Base-by-base conservation (phyloP, 176 grass and related monocot species). In the Chloris gayana region DNA sequence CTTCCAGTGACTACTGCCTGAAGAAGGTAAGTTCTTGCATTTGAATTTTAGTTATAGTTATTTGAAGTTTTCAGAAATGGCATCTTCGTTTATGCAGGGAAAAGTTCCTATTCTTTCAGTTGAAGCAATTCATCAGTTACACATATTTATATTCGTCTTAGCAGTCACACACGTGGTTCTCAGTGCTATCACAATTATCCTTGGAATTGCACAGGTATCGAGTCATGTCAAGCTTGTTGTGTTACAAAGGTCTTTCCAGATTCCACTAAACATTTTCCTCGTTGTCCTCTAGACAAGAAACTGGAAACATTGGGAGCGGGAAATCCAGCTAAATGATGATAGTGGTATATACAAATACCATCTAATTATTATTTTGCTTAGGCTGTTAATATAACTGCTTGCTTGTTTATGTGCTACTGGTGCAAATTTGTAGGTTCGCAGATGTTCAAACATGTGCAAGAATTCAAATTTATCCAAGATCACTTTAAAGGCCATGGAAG, bases 131-230 rank as follows among this genome's bases (percentile, higher is more conserved):
- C 92, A 98, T 72, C 84, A 98, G 59, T 18, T 98, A 10, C 96
- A 98, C 79, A 93, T 98, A 71, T 98, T 98, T 82, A 94, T 98
- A 68, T 98, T 98, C 61, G 88, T 77, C 29, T 69, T 98, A 64
- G 92, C 92, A 1, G 83, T 93, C 39, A 86, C 84, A 6, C 96
- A 98, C 84, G 93, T 98, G 59, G 41, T 93, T 80, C 86, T 98
- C 42, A 93, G 86, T 53, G 88, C 87, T 45, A 31, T 77, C 21
- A 98, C 92, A 58, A 37, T 95, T 62, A 68, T 93, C 84, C 77
- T 98, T 47, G 95, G 90, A 83, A 74, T 80, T 47, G 72, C 72
- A 39, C 92, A 95, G 88, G 95, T 95, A 85, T 4, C 3, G 13
- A 9, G 45, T 9, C 9, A 35, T 45, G 46, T 14, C 25, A 38